phyloP scores from a whole-genome alignment of 257 asterid genomes.

The Nemophila menziesii region DNA sequence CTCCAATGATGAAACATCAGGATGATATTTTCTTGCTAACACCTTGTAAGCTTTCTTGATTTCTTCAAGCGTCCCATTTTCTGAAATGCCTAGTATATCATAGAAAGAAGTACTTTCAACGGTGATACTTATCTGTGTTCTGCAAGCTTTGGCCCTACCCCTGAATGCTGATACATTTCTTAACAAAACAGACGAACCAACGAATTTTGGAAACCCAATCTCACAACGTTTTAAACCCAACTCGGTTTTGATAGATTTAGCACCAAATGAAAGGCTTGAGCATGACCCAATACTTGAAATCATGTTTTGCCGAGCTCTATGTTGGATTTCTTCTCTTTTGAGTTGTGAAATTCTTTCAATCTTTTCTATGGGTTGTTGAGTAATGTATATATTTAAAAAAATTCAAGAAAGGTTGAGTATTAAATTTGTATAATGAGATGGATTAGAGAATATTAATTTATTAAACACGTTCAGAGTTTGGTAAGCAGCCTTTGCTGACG shows the following conservation, averaged over 20 bases:
- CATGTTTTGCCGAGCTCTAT: too few relatives aligned
- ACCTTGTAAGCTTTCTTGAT: slow-evolving; percentile 11
- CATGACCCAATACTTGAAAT: background rate
- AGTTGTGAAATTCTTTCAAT: too few relatives aligned
- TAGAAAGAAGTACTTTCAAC: slow-evolving; percentile 1
- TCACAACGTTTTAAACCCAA: too few relatives aligned
- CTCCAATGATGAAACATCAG: slow-evolving; percentile 4
- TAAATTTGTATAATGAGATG: too few relatives aligned
- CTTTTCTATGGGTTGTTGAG: background rate
- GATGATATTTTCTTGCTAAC: slow-evolving; percentile 6
- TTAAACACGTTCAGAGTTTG: too few relatives aligned
- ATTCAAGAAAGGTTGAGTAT: too few relatives aligned
- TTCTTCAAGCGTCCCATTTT: slow-evolving; percentile 2
- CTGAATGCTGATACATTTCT: background rate
- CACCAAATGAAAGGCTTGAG: background rate
- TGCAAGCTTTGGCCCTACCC: background rate
- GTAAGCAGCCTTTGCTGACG: too few relatives aligned
- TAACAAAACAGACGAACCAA: background rate
- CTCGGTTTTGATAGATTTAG: too few relatives aligned
- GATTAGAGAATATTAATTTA: too few relatives aligned
- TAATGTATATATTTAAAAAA: too few relatives aligned
- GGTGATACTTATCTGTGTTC: background rate
- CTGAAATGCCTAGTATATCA: slow-evolving; percentile 4
- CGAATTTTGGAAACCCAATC: too few relatives aligned
- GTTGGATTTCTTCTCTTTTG: too few relatives aligned